Percentiles rank a stretch among this genome's conserved stretches.
Conservation (phyloP, 164 flowering plant genomes). For the Amborella trichopoda region DNA sequence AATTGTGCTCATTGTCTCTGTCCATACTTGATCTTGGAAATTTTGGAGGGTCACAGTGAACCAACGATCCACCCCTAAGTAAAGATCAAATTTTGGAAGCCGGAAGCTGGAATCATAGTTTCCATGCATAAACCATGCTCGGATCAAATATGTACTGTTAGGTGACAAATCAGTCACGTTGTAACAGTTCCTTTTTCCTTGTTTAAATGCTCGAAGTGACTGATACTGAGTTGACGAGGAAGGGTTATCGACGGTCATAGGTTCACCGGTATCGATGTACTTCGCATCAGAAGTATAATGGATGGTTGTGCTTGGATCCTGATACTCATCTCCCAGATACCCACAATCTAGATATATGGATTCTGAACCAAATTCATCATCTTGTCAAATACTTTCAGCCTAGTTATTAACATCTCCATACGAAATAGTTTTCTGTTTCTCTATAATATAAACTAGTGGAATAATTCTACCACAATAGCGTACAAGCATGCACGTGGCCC, state of each 20-base stretch:
- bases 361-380: too few species aligned
- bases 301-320: too few species aligned
- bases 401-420: too few species aligned
- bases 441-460: too few species aligned
- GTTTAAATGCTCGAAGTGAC: background rate
- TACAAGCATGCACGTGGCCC: too few species aligned
- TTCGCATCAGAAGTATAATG: background rate
- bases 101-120: constrained; percentile 13
- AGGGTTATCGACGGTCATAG: background rate
- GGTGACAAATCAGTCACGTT: background rate
- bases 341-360: too few species aligned
- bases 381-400: too few species aligned
- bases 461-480: too few species aligned
- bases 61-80: constrained; percentile 28
- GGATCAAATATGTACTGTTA: background rate
- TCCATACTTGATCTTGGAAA: background rate
- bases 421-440: too few species aligned
- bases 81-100: constrained; percentile 27
- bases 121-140: constrained; percentile 6
- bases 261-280: background rate
- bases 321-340: too few species aligned
- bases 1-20: constrained; percentile 29
- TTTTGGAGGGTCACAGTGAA: constrained; percentile 7
- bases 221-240: background rate
- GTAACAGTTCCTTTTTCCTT: constrained; percentile 1